Evolutionary conservation across 2,329 filamentous ascomycete species (phyloP), one percentile per base, ranked within the genome.

Genomic region (Apiospora sp.): DNA sequence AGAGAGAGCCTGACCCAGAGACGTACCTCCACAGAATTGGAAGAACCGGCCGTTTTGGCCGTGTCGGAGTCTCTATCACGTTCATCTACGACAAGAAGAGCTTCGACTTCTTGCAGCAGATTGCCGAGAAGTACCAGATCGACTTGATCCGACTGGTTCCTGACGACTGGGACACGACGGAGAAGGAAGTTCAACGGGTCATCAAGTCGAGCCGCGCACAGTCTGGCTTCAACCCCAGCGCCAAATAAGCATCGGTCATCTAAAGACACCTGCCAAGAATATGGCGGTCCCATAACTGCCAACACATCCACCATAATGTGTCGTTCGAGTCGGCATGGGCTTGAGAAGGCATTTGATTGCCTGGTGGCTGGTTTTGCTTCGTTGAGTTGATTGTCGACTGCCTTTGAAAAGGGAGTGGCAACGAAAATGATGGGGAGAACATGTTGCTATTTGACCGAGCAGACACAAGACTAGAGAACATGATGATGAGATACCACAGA

Each of bases 1-100:
- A 98, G 77, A 88, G 88, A 41, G 94, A 96, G 83, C 93, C 96
- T 19, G 96, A 99, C 80, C 92, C 92, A 67, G 95, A 98, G 86
- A 99, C 96, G 0, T 99, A 99, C 81, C 92, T 99, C 68, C 96
- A 99, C 87, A 93, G 96, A 81, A 99, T 99, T 78, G 96, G 96
- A 74, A 94, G 96, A 80, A 99, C 96, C 19, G 96, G 96, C 75
- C 94, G 96, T 76, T 99, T 99, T 79, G 96, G 96, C 72, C 95
- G 96, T 82, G 95, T 98, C 46, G 96, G 96, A 79, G 96, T 98
- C 77, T 95, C 94, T 73, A 95, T 99, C 81, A 97, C 93, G 76
- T 98, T 99, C 78, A 94, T 99, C 71, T 94, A 95, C 77, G 95
- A 97, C 84, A 91, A 92, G 80, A 90, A 89, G 77, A 96, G 94